Conservation (phyloP, 208 protist species). For the Herpetomonas tarakana region DNA sequence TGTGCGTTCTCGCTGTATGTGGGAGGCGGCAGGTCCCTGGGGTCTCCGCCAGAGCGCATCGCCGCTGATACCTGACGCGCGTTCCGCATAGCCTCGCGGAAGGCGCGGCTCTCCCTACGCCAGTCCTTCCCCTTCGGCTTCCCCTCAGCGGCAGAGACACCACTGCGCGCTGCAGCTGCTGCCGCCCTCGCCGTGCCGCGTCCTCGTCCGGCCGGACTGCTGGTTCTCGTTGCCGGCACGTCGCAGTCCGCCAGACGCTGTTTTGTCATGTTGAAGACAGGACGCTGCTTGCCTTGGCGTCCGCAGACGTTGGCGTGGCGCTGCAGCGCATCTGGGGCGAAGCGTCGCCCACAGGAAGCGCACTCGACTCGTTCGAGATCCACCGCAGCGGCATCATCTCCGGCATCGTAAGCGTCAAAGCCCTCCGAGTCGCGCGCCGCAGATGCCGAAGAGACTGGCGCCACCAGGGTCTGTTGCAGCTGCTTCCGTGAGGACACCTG, state of each 20-base stretch:
- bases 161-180: not conserved
- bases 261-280: conserved; percentile 78
- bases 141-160: not conserved
- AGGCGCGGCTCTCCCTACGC: conserved; percentile 78
- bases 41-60: conserved; percentile 67
- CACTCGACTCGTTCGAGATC: conserved; percentile 44
- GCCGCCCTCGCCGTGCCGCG: too few species aligned
- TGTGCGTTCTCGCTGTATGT: conserved; percentile 85
- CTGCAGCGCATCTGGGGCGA: conserved; percentile 58
- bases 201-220: too few species aligned
- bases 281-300: conserved; percentile 42
- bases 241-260: conserved; percentile 41
- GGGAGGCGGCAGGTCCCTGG: conserved; percentile 78
- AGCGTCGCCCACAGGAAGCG: conserved; percentile 70
- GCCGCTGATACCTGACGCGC: conserved; percentile 75
- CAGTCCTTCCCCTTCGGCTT: conserved; percentile 80
- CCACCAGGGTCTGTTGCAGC: too few species aligned
- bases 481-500: too few species aligned
- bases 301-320: conserved; percentile 75
- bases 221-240: too few species aligned
- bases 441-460: too few species aligned
- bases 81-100: conserved; percentile 70
- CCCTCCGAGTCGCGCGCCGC: too few species aligned
- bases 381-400: conserved; percentile 14
- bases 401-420: not conserved